Evolutionary conservation across 2,329 filamentous ascomycete genomes (phyloP), one percentile per base, ranked within the genome.

Genomic region (Calonectria pseudoturangicola): DNA sequence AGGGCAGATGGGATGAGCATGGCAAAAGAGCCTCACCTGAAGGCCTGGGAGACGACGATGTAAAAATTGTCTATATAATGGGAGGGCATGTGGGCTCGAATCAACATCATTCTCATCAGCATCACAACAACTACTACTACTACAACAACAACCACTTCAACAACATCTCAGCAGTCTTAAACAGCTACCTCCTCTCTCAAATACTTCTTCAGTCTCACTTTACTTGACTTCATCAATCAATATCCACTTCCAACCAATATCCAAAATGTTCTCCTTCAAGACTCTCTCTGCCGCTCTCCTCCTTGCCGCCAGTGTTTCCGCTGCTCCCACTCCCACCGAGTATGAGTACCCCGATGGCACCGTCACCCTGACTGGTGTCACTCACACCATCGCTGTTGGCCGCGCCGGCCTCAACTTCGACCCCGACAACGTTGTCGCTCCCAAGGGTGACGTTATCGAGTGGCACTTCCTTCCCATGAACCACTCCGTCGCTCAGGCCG

Each of bases 381-480:
- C 87, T 1, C 86, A 88, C 84, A 83, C 83, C 2, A 85, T 88
- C 54, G 83, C 85, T n/a, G 87, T 85, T 66, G 87, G 87, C 70
- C 84, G 82, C 5, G 83, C 81, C 30, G 85, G 85, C 54, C 84
- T 90, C 39, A 80, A 79, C 62, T 91, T 91, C 81, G 84, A 86
- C 62, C 90, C 90, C 1, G 83, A 87, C 73, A 87, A 85, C 74
- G 82, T 90, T 48, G 85, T 84, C 3, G 89, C 89, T 21, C 80
- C 83, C 13, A 70, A 86, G 9, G 89, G 89, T 71, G 88, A 89
- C 72, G 74, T 88, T 4, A 80, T 91, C 70, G 88, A 91, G 82
- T 91, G 87, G 84, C 87, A 88, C 78, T 91, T 88, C 84, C 86
- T 86, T 74, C 86, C 89, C 10, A 79, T 76, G 71, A 89, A 88